These are phyloP conservation scores for Oidium heveae DNA, from an alignment of 2,329 filamentous ascomycete species.

Conservation along the genomic window DNA sequence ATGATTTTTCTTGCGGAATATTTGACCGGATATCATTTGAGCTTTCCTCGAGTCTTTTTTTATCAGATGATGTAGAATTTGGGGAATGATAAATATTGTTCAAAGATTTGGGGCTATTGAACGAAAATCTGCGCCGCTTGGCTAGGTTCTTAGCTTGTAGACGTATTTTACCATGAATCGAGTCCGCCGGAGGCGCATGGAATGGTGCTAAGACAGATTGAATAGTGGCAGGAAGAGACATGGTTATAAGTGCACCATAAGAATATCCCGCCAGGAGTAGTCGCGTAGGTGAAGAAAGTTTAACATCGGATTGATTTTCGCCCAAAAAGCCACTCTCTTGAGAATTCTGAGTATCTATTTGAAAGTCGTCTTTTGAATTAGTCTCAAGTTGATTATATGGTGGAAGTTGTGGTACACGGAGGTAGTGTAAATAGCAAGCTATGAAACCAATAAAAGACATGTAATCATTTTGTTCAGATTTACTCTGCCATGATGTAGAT, in stretches of 20 bases:
- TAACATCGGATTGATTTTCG: background rate
- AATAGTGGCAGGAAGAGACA: conserved; percentile 35
- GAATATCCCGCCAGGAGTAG: conserved; percentile 61
- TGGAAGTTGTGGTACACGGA: background rate
- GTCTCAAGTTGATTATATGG: background rate
- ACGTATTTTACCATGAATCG: conserved; percentile 41
- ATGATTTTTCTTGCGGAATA: too few relatives aligned
- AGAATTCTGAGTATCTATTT: conserved; percentile 1
- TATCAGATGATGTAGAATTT: background rate
- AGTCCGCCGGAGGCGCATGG: conserved; percentile 28
- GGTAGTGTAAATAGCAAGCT: conserved; percentile 40
- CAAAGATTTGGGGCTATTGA: conserved; percentile 9
- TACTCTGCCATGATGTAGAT: conserved; percentile 67
- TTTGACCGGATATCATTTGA: too few relatives aligned
- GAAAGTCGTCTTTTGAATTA: conserved; percentile 7
- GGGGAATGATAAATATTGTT: background rate
- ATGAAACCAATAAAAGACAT: conserved; percentile 60
- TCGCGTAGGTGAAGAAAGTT: conserved; percentile 7
- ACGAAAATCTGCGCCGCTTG: conserved; percentile 19
- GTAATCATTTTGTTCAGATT: conserved; percentile 61
- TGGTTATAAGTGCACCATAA: conserved; percentile 66
- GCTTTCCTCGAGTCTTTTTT: too few relatives aligned
- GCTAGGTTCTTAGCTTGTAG: conserved; percentile 44
- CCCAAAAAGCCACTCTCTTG: background rate
- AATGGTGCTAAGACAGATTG: conserved; percentile 23